phyloP scores from a whole-genome alignment of 768 basidiomycete genomes.

The Asterophora parasitica region DNA sequence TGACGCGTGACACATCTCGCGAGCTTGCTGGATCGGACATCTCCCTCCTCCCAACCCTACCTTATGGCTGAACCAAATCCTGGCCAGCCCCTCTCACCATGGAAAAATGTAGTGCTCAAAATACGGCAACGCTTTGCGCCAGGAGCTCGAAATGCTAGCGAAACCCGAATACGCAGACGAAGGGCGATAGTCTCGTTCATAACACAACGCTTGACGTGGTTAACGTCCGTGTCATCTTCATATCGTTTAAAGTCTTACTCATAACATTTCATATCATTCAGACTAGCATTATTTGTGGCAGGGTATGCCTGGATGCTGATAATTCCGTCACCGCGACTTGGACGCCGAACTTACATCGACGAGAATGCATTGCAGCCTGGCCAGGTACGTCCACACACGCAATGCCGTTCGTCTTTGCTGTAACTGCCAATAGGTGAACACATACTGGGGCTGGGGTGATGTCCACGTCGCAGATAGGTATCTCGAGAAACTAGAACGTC shows the following conservation, averaged over 20 bases:
- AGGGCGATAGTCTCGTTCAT: constrained; percentile 31
- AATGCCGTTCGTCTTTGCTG: background rate
- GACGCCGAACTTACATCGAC: constrained; percentile 76
- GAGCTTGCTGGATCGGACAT: background rate
- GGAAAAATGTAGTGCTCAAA: constrained; percentile 14
- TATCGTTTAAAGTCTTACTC: background rate
- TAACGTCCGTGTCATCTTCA: constrained; percentile 30
- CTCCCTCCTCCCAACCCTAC: background rate
- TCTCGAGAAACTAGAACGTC: constrained; percentile 59
- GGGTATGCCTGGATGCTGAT: constrained; percentile 85
- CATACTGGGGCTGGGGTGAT: constrained; percentile 88
- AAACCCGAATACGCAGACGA: constrained; percentile 42
- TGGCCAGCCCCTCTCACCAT: background rate
- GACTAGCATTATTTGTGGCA: constrained; percentile 50
- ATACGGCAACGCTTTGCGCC: constrained; percentile 20
- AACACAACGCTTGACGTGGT: constrained; percentile 27
- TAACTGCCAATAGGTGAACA: constrained; percentile 61
- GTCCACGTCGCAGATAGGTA: constrained; percentile 85
- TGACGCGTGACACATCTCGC: constrained; percentile 9
- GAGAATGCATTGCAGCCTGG: constrained; percentile 95
- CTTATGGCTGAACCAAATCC: constrained; percentile 6
- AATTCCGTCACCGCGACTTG: constrained; percentile 64
- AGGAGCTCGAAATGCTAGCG: constrained; percentile 23
- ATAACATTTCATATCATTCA: constrained; percentile 22
- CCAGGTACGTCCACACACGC: constrained; percentile 51